Base-by-base conservation (phyloP, 1,284 basidiomycete genomes). In the Leccinum pseudoinsigne region DNA sequence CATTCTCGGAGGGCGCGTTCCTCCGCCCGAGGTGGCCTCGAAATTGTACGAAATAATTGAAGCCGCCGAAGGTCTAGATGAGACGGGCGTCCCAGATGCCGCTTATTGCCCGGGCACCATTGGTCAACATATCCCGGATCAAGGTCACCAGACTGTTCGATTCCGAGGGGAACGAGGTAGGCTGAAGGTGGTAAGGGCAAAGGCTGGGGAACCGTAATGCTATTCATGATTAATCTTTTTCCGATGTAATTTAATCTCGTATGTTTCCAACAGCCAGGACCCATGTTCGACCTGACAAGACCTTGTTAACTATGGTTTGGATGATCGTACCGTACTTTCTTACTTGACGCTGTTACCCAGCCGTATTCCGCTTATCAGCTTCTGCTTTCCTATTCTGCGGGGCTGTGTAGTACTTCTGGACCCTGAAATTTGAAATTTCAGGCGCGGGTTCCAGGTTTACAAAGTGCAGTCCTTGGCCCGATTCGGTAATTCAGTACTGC, bases 41-140 rank as follows among this genome's bases (percentile, higher is more conserved):
- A 85, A 86, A 65, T 80, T 99, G 73, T 98, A 98, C 77, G 97
- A 98, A 75, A 91, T 97, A 70, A 95, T 98, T 70, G 96, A 98
- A 74, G 88, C 90, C 47, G 90, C 90, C 3, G 90, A 92, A 75
- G 90, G 90, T 45, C 77, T 93, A 55, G 91, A 93, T 71, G 90
- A 93, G 77, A 82, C 82, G 2, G 90, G 89, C 3, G 77, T 97
- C 12, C 94, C 95, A 0, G 86, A 92, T 42, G 81, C 86, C 50
- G 84, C 91, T 2, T 97, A 94, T 72, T 87, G 96, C 16, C 95
- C 94, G 1, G 82, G 83, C 51, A 81, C 81, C 14, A 78, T 78
- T 4, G 88, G 89, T 26, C 84, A 85, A 64, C 88, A 89, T 68
- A 79, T 86, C 66, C 80, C 83, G 10, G 75, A 85, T 50, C 74